Evolutionary conservation across 2,329 filamentous ascomycete species (phyloP), one percentile per base, ranked within the genome.

Genomic region (Penicillium sclerotigenum): DNA sequence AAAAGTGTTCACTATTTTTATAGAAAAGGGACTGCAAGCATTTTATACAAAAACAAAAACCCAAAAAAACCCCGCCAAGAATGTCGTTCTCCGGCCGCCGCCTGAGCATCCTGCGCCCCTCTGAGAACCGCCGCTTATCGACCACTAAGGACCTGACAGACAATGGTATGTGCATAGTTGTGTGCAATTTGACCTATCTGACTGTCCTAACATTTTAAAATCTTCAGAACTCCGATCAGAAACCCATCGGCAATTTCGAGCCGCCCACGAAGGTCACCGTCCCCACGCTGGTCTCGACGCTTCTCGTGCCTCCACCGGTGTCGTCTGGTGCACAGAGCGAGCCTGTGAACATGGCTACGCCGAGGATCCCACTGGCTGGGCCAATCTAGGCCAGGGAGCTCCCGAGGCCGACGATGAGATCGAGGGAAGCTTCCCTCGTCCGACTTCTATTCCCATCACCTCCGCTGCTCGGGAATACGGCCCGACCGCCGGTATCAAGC

Each of bases 381-480:
- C 93, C 57, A 97, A 97, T 73, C 80, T 97, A 51, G 93, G 93
- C 31, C 93, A 97, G 78, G 92, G 92, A 65, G 92, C 92, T 16
- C 92, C 92, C 41, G 91, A 97, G 74, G 93, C 95, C 59, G 93
- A 96, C 66, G 90, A 95, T 64, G 91, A 94, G 61, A 97, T 97
- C 67, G 83, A 87, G 67, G 91, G 92, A 56, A 94, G 89, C 77
- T 97, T 97, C 73, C 81, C 87, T 66, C 85, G 93, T 16, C 93
- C 93, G 7, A 83, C 84, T 48, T 83, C 81, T 41, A 90, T 97
- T 66, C 86, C 94, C 65, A 83, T 97, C 68, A 87, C 83, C 64
- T 83, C 90, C 68, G 85, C 86, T 59, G 88, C 89, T 38, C 82
- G 92, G 70, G 93, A 97, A 75, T 97, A 97, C 75, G 89, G 91